Conservation (phyloP, 495 filamentous ascomycete species). For the Annulohypoxylon moriforme region DNA sequence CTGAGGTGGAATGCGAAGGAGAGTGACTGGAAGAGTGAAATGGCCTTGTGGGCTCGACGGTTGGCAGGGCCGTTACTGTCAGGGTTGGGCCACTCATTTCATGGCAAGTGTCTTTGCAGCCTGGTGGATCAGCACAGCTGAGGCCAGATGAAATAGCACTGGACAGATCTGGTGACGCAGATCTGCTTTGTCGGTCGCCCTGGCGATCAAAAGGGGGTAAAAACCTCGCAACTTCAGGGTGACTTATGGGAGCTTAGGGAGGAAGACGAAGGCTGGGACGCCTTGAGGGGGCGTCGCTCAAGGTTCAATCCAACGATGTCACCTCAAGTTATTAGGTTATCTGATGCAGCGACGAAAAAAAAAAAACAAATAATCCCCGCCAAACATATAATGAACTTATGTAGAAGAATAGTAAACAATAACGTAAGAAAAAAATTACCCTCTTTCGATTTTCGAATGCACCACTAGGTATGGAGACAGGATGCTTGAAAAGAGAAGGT, state of each 20-base stretch:
- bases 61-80: constrained; percentile 53
- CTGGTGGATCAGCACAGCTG: constrained; percentile 41
- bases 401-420: constrained; percentile 16
- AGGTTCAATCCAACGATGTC: constrained; percentile 43
- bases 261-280: neutral
- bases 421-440: neutral
- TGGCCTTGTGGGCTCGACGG: constrained; percentile 53
- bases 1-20: constrained; percentile 50
- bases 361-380: constrained; percentile 14
- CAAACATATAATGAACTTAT: constrained; percentile 10
- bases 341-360: constrained; percentile 24
- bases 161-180: constrained; percentile 34
- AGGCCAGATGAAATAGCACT: constrained; percentile 27
- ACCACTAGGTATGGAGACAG: constrained; percentile 6
- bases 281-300: constrained; percentile 20
- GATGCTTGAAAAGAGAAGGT: neutral
- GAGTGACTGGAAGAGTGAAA: constrained; percentile 44
- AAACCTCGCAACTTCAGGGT: constrained; percentile 3
- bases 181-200: constrained; percentile 33
- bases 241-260: neutral
- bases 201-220: constrained; percentile 32
- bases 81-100: constrained; percentile 59
- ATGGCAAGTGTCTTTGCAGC: constrained; percentile 51
- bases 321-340: constrained; percentile 44
- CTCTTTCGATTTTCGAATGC: neutral